Base-by-base conservation (phyloP, 2,329 filamentous ascomycete genomes). In the Westerdykella aurantiaca region DNA sequence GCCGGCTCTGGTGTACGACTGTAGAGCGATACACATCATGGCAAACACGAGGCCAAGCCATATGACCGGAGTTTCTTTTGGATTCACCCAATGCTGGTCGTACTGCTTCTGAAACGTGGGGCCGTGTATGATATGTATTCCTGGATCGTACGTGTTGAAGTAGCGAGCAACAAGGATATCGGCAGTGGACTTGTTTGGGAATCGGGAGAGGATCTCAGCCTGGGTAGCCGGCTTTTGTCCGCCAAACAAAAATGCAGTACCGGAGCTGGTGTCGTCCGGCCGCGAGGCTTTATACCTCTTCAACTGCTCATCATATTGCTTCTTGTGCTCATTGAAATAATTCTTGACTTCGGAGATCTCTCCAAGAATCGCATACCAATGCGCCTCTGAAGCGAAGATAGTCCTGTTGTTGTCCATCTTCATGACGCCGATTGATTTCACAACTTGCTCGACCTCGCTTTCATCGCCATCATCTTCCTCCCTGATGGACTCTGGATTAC, bases 301-400 rank as follows among this genome's bases (percentile, higher is more conserved):
- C 55, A 88, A 82, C 34, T 90, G 89, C 46, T 82, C 83, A 61
- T 94, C 88, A 47, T 91, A 77, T 52, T 96, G 89, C 61, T 93
- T 90, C 66, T 93, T 94, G 69, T 96, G 88, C 31, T 78, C 81
- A 14, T 72, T 70, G 58, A 95, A 97, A 69, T 93, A 96, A 55
- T 85, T 90, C 63, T 91, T 95, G 21, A 98, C 91, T 71, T 98
- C 93, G 9, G 87, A 77, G 51, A 98, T 93, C 78, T 72, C 73
- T 41, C 72, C 71, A 21, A 76, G 50, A 38, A 76, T 75, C 6
- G 73, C 72, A 50, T 73, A 75, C 73, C 73, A 76, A 57, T 76
- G 73, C 41, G 72, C 71, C 47, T 76, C 73, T 0, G 73, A 75
- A 11, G 72, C 72, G 47, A 73, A 76, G 3, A 75, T 56, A 4